Percentiles rank a stretch among this genome's conserved stretches.
phyloP scores from a whole-genome alignment of 768 basidiomycete species.

The Xerocomellus chrysenteron region DNA sequence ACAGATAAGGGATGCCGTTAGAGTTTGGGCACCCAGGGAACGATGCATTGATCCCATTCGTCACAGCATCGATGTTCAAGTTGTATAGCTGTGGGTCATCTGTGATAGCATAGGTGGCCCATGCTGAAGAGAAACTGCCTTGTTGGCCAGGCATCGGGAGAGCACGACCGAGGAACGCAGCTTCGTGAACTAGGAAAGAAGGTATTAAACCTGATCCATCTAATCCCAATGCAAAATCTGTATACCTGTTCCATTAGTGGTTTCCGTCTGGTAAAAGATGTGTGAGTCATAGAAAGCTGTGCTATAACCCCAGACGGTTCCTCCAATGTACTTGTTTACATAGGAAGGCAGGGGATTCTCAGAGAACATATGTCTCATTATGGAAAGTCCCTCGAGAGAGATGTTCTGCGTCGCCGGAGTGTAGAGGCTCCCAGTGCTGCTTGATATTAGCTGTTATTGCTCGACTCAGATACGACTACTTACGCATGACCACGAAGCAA shows the following conservation, averaged over 20 bases:
- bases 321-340: conserved; percentile 5
- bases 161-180: conserved; percentile 14
- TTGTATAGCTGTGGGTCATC: conserved; percentile 7
- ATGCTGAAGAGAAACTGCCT: conserved; percentile 2
- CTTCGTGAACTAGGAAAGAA: conserved; percentile 7
- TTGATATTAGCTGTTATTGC: neutral
- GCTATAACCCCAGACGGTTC: conserved; percentile 13
- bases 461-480: neutral
- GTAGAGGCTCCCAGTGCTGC: conserved; percentile 2
- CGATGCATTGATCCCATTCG: neutral
- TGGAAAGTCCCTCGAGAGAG: conserved; percentile 2
- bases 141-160: neutral
- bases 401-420: neutral
- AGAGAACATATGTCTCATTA: conserved; percentile 16
- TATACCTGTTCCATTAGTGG: conserved; percentile 9
- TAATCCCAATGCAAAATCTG: too few relatives aligned
- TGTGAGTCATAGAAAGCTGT: conserved; percentile 12
- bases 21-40: conserved; percentile 8
- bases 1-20: conserved; percentile 3
- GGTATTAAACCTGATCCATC: too few relatives aligned
- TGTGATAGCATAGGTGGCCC: conserved; percentile 13
- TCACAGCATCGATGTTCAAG: neutral
- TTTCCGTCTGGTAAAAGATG: conserved; percentile 13
- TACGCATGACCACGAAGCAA: conserved; percentile 14
- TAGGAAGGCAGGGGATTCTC: conserved; percentile 1